These are phyloP conservation scores for Euphorbia corollata DNA, from an alignment of 441 rosid species.

Conservation along the genomic window DNA sequence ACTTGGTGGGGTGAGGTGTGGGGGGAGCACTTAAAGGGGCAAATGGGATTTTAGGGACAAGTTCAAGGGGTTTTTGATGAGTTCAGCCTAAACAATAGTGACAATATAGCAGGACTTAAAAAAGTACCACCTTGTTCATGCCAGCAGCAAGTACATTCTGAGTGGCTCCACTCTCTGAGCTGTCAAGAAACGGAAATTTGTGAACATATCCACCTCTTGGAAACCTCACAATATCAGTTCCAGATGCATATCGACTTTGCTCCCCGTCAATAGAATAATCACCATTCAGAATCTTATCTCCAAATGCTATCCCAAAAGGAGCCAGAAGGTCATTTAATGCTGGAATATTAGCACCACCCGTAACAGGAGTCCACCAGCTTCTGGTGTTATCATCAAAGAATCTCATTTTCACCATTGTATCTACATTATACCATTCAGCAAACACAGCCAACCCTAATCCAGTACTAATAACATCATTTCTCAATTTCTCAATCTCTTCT, in stretches of 20 bases:
- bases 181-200: conserved; percentile 83
- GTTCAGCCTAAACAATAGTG: no score
- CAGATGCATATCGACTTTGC: conserved; percentile 97
- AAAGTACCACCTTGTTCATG: conserved; percentile 46
- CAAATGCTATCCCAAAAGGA: conserved; percentile 96
- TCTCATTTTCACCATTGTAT: conserved; percentile 98
- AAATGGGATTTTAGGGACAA: no score
- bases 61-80: no score
- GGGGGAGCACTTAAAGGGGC: no score
- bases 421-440: conserved; percentile 98
- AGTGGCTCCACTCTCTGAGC: conserved; percentile 95
- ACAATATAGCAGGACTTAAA: conserved; percentile 2
- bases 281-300: conserved; percentile 91
- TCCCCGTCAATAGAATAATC: conserved; percentile 89
- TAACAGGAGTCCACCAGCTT: conserved; percentile 99
- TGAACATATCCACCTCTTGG: conserved; percentile 82
- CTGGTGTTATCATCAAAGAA: conserved; percentile 96
- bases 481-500: conserved; percentile 86
- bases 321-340: conserved; percentile 89
- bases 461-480: conserved; percentile 65
- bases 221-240: conserved; percentile 88
- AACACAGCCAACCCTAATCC: conserved; percentile 85
- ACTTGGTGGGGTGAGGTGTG: no score
- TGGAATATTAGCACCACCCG: conserved; percentile 96
- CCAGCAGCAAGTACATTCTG: conserved; percentile 71